Conservation (phyloP, 345 rosid species). For the Pistacia integerrima region DNA sequence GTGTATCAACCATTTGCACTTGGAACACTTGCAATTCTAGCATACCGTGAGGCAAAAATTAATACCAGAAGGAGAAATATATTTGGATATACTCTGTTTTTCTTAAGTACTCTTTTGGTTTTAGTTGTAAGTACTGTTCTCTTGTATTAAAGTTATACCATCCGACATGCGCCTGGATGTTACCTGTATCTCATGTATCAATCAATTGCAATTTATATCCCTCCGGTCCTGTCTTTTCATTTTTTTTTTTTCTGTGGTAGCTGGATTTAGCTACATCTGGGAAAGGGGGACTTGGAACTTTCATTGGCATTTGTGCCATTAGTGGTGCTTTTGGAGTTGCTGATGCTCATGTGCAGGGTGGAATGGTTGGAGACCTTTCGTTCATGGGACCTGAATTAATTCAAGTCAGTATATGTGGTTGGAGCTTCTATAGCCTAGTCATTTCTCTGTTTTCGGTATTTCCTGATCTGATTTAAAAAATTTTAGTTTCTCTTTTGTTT, state of each 20-base stretch:
- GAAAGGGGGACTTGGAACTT: slow-evolving; percentile 71
- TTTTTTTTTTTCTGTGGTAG: slow-evolving; percentile 28
- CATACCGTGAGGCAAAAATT: slow-evolving; percentile 66
- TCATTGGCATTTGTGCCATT: slow-evolving; percentile 60
- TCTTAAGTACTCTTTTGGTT: slow-evolving; percentile 53
- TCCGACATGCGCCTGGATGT: not conserved
- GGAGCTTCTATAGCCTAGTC: not conserved
- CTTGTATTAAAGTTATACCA: not conserved
- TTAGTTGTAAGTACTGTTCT: slow-evolving; percentile 56
- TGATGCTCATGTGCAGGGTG: slow-evolving; percentile 89
- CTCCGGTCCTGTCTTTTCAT: not conserved
- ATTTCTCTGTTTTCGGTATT: not conserved
- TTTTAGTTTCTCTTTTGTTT: not conserved
- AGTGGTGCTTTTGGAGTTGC: slow-evolving; percentile 75
- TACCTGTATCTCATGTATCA: no score
- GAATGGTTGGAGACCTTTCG: slow-evolving; percentile 88
- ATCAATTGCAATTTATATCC: not conserved
- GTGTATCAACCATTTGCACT: slow-evolving; percentile 81
- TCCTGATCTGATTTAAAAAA: not conserved
- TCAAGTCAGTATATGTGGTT: slow-evolving; percentile 47
- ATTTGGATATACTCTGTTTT: slow-evolving; percentile 67
- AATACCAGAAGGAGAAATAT: slow-evolving; percentile 69
- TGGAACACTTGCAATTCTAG: slow-evolving; percentile 53
- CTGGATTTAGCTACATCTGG: slow-evolving; percentile 83
- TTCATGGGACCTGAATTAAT: slow-evolving; percentile 66